Evolutionary conservation across 306 rosid genomes (phyloP), one percentile per base, ranked within the genome.

Genomic region (Biancaea sappan): DNA sequence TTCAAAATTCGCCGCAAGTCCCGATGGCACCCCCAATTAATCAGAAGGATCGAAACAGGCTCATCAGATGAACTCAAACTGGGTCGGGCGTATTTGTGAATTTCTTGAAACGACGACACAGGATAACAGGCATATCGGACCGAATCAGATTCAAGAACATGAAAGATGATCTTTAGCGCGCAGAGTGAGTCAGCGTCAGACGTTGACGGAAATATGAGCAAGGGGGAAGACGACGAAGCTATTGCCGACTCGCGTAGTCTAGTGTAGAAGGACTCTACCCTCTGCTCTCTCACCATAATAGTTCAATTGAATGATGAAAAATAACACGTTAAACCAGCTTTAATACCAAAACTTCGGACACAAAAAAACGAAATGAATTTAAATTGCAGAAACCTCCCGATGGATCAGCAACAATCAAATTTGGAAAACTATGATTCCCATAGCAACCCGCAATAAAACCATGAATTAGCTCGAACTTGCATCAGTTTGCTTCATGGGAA

Each of bases 121-220:
- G 99, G 99, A 34, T 90, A 95, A 61, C 92, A 95, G 0, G 97
- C 86, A 56, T 92, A 95, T 8, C 82, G 86, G 4, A 95, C 73
- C 7, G 96, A 87, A 77, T 95, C 99, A 1, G 98, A 92, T 5
- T 88, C 90, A 14, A 95, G 97, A 50, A 95, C 87, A 25, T 87
- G 92, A 68, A 88, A 85, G 22, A 90, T 84, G 72, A 90, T 88
- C 61, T 86, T 90, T 58, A 95, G 85, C 0, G 98, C 87, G 46
- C 99, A 95, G 31, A 95, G 89, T 0, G 99, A 95, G 51, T 95
- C 99, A 0, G 63, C 97, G 66, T 95, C 99, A 19, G 98, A 95
- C 35, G 99, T 92, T 0, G 99, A 95, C 1, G 99, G 98, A 62
- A 92, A 95, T 2, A 95, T 87, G 14, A 95, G 88, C 1, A 95